These are phyloP conservation scores for Leccinum pachyderme DNA, from an alignment of 1,284 basidiomycete species.

Conservation along the genomic window DNA sequence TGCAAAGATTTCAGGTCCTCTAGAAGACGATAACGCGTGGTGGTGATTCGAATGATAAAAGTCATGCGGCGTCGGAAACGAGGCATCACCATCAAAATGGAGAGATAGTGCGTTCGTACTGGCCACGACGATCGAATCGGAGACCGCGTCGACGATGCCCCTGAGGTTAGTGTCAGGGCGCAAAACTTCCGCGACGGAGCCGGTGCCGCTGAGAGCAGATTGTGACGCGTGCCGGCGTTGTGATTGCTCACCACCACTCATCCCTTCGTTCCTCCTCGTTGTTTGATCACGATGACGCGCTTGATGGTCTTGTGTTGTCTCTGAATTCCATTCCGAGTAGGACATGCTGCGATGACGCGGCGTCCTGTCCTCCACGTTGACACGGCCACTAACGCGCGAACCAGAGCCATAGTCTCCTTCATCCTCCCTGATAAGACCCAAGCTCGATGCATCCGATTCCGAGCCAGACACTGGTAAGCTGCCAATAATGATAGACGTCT, in stretches of 20 bases:
- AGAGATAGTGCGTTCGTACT: conserved; percentile 34
- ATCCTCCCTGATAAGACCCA: conserved; percentile 35
- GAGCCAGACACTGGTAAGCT: conserved; percentile 15
- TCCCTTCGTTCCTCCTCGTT: conserved; percentile 24
- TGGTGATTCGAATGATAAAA: conserved; percentile 9
- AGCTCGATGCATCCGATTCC: conserved; percentile 19
- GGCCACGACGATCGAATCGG: conserved; percentile 16
- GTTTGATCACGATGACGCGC: conserved; percentile 8
- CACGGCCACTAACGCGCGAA: conserved; percentile 9
- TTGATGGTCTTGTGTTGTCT: conserved; percentile 17
- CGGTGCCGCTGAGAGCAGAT: conserved; percentile 1
- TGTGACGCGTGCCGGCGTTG: conserved; percentile 23
- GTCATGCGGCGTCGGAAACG: conserved; percentile 28
- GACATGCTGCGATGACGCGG: conserved; percentile 20
- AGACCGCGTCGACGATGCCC: conserved; percentile 7
- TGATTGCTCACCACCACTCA: neutral
- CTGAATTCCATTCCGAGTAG: conserved; percentile 15
- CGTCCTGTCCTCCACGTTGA: conserved; percentile 10
- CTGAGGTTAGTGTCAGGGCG: conserved; percentile 13
- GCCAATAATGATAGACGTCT: conserved; percentile 19
- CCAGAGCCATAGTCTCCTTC: conserved; percentile 19
- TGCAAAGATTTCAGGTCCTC: conserved; percentile 32
- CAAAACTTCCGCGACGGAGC: conserved; percentile 23
- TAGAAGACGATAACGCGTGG: conserved; percentile 19
- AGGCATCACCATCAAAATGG: conserved; percentile 34